A percentile compares a stretch with the other conserved stretches of the same genome.
phyloP scores from a whole-genome alignment of 31 red algal genomes.

The Bonnemaisonia californica region DNA sequence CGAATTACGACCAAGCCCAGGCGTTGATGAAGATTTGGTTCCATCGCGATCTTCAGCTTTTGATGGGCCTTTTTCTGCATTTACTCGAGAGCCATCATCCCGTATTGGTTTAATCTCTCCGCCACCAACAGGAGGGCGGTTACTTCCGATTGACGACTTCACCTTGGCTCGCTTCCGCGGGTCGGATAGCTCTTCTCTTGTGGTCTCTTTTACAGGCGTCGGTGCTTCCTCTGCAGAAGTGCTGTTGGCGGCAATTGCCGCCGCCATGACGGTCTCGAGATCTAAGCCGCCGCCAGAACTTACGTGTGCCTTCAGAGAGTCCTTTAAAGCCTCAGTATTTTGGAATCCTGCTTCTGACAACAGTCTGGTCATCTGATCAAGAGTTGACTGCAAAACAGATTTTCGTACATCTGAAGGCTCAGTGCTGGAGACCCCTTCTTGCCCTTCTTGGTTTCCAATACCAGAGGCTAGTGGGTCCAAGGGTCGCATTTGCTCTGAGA shows the following conservation, averaged over 20 bases:
- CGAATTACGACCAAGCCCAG: too few species aligned
- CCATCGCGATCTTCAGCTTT: too few species aligned
- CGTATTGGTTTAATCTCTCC: too few species aligned
- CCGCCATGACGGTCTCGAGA: constrained; percentile 61
- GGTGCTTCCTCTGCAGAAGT: constrained; percentile 1
- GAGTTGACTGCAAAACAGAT: constrained; percentile 23
- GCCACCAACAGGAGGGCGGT: too few species aligned
- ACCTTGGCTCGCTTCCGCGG: not conserved
- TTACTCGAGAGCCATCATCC: too few species aligned
- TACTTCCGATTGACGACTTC: too few species aligned
- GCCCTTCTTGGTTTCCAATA: not conserved
- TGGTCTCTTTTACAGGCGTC: not conserved
- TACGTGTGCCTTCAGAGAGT: constrained; percentile 40
- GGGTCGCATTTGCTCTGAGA: too few species aligned
- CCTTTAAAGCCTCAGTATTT: constrained; percentile 45
- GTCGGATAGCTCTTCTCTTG: too few species aligned
- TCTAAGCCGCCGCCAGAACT: constrained; percentile 46
- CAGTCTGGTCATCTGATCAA: constrained; percentile 44
- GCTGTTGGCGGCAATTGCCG: constrained; percentile 45
- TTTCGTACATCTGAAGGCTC: not conserved
- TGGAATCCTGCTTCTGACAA: constrained; percentile 49
- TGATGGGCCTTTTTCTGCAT: too few species aligned
- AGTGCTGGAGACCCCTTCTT: not conserved
- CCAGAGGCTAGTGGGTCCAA: not conserved
- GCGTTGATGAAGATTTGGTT: too few species aligned